These are phyloP conservation scores for Sicyos baderoa DNA, from an alignment of 306 rosid species.

Conservation along the genomic window DNA sequence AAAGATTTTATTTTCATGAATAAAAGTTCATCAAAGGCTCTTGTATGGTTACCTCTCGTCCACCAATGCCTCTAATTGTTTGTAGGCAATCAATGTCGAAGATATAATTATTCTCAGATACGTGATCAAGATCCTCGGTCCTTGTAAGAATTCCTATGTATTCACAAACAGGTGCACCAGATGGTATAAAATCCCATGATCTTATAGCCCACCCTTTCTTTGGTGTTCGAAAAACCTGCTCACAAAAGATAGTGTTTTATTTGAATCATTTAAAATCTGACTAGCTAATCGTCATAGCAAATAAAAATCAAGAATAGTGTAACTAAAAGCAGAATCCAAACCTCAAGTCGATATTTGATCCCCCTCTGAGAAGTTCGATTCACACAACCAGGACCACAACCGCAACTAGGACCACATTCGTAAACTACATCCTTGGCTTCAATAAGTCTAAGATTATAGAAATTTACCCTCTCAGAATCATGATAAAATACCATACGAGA, in stretches of 20 bases:
- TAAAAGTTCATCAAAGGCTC: neutral
- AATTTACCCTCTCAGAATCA: neutral
- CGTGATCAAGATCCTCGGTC: slow-evolving; percentile 67
- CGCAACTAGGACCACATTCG: slow-evolving; percentile 92
- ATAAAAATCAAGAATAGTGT: slow-evolving; percentile 5
- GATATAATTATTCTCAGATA: slow-evolving; percentile 60
- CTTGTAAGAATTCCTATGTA: slow-evolving; percentile 65
- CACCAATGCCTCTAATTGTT: slow-evolving; percentile 79
- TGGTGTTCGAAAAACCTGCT: slow-evolving; percentile 77
- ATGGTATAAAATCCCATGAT: slow-evolving; percentile 94
- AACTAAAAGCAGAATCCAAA: slow-evolving; percentile 20
- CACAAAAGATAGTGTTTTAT: slow-evolving; percentile 4
- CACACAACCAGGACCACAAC: slow-evolving; percentile 76
- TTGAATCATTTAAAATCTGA: neutral
- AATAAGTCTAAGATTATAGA: slow-evolving; percentile 45
- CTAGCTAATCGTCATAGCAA: neutral
- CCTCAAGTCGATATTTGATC: slow-evolving; percentile 74
- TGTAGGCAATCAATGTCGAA: slow-evolving; percentile 93
- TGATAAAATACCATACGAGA: neutral
- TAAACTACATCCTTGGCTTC: slow-evolving; percentile 92
- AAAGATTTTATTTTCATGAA: neutral
- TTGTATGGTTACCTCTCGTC: slow-evolving; percentile 66
- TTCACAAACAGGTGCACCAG: slow-evolving; percentile 96
- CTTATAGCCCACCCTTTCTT: slow-evolving; percentile 98
- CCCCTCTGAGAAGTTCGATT: slow-evolving; percentile 85